A percentile compares a stretch with the other conserved stretches of the same genome.
Conservation (phyloP, 768 basidiomycete genomes). For the Wakefieldia striispora region DNA sequence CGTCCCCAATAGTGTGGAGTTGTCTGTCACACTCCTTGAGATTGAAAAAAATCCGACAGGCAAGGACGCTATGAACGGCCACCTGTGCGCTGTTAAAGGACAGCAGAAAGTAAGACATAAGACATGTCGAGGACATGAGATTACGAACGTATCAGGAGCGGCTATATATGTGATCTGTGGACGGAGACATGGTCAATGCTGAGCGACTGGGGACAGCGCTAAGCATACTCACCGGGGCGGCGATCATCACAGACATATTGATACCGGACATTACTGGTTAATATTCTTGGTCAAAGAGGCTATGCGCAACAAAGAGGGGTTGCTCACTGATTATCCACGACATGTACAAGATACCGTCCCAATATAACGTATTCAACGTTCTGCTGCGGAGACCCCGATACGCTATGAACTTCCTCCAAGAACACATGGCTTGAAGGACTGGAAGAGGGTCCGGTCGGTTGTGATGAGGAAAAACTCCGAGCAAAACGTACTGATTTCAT, state of each 20-base stretch:
- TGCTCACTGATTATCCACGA: constrained; percentile 19
- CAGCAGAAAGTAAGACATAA: constrained; percentile 6
- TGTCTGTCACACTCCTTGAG: constrained; percentile 18
- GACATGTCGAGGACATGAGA: neutral
- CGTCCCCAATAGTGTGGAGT: neutral
- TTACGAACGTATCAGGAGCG: constrained; percentile 23
- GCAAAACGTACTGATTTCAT: constrained; percentile 21
- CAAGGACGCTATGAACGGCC: constrained; percentile 25
- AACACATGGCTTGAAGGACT: constrained; percentile 26
- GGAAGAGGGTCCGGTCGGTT: neutral
- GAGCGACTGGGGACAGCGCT: neutral
- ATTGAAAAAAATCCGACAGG: constrained; percentile 29
- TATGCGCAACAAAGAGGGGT: neutral
- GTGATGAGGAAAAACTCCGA: neutral
- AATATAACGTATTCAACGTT: constrained; percentile 21
- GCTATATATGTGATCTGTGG: constrained; percentile 15
- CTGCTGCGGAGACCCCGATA: constrained; percentile 20
- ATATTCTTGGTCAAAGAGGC: neutral
- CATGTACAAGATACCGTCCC: constrained; percentile 30
- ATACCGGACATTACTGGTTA: constrained; percentile 9
- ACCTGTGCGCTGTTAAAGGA: constrained; percentile 23
- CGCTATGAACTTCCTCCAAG: constrained; percentile 23
- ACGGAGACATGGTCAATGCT: neutral
- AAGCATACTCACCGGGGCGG: constrained; percentile 19
- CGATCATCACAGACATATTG: constrained; percentile 14